Evolutionary conservation across 495 filamentous ascomycete species (phyloP).

Genomic region (Haplographium delicatum): DNA sequence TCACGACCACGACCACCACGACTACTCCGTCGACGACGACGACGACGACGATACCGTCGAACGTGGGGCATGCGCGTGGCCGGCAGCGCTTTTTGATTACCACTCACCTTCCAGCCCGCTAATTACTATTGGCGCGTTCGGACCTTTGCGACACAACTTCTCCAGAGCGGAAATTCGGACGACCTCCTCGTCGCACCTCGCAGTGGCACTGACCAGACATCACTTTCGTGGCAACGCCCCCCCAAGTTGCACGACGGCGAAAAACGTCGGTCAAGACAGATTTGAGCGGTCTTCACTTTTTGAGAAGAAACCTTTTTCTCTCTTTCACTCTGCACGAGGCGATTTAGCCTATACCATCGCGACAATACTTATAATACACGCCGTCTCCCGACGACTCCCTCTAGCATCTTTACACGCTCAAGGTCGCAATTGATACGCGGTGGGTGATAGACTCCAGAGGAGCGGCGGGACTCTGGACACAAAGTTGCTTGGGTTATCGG

Average conservation of each 20-base stretch:
- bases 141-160: slow-evolving; percentile 20
- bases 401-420: background rate
- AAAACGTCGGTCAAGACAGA: background rate
- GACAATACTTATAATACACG: slow-evolving; percentile 1
- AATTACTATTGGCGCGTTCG: slow-evolving; percentile 5
- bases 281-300: slow-evolving; percentile 3
- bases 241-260: slow-evolving; percentile 6
- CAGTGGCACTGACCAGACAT: slow-evolving; percentile 8
- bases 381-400: background rate
- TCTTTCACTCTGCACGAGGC: slow-evolving; percentile 1
- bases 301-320: slow-evolving; percentile 3
- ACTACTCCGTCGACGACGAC: background rate
- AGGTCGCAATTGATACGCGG: slow-evolving; percentile 8
- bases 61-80: slow-evolving; percentile 12
- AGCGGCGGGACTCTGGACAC: background rate
- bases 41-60: too few species aligned
- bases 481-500: slow-evolving; percentile 1
- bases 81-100: background rate
- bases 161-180: slow-evolving; percentile 4
- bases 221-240: slow-evolving; percentile 3
- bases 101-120: slow-evolving; percentile 4
- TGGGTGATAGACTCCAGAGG: background rate
- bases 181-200: slow-evolving; percentile 7
- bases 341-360: slow-evolving; percentile 18
- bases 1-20: slow-evolving; percentile 2